Conservation (phyloP, 2,329 filamentous ascomycete species). For the Pochonia chlamydosporia region DNA sequence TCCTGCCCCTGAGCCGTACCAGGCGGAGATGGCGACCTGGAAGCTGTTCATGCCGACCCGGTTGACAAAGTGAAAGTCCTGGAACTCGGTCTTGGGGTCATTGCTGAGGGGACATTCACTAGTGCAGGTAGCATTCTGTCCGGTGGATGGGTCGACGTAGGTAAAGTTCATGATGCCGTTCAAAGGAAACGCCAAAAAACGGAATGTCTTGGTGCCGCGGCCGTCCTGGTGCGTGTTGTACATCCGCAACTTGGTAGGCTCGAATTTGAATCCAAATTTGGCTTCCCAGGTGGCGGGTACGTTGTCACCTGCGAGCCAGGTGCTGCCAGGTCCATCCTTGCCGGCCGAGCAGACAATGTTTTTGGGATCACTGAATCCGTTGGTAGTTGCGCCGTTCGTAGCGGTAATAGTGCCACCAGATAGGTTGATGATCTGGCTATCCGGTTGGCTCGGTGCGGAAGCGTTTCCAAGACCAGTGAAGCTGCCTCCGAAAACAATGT, state of each 20-base stretch:
- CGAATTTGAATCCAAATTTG: constrained; percentile 74
- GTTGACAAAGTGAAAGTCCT: constrained; percentile 92
- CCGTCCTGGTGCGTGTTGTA: constrained; percentile 83
- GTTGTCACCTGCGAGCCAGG: constrained; percentile 72
- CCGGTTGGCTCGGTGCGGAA: constrained; percentile 58
- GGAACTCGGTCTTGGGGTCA: constrained; percentile 59
- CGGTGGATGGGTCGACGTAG: constrained; percentile 70
- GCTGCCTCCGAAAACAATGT: constrained; percentile 85
- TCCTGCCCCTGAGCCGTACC: constrained; percentile 81
- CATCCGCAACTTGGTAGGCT: constrained; percentile 79
- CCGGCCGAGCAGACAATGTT: constrained; percentile 75
- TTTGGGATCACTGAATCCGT: constrained; percentile 67
- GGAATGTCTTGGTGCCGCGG: constrained; percentile 81
- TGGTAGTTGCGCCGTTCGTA: constrained; percentile 52
- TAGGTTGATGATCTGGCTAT: constrained; percentile 79
- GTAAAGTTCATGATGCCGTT: constrained; percentile 96
- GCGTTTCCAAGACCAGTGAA: constrained; percentile 87
- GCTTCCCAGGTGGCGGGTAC: constrained; percentile 79
- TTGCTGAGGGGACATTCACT: constrained; percentile 78
- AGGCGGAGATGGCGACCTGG: constrained; percentile 77
- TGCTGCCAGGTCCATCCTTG: constrained; percentile 63
- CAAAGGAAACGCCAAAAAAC: constrained; percentile 78
- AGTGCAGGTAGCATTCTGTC: constrained; percentile 67
- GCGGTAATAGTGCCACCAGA: constrained; percentile 68
- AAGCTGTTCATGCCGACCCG: constrained; percentile 82